Evolutionary conservation across 805 yeast genomes (phyloP), one percentile per base, ranked within the genome.

Genomic region (Nakazawaea molendinolei): DNA sequence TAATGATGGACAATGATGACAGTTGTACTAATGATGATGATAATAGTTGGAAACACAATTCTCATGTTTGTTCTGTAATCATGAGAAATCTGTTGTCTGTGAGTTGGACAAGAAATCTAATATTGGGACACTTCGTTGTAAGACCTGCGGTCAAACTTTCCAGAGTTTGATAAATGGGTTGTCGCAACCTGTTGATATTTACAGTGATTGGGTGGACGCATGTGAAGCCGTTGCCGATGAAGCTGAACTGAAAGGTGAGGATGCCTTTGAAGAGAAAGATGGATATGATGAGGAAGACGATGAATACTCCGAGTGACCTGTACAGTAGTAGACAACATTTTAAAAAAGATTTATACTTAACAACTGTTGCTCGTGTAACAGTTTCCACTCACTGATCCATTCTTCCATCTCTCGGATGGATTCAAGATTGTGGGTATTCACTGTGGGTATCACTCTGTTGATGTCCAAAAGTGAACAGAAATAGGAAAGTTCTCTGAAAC

Each of bases 161-260:
- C 97, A 89, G 56, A 76, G 95, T 4, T 76, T 87, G 31, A 86
- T 89, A 47, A 86, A 86, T 56, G 74, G 86, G 3, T 64, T 82
- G 34, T 76, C 86, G 12, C 95, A 85, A 40, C 95, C 98, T 0
- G 87, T 90, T 28, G 98, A 90, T 60, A 83, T 90, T 12, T 90
- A 90, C 55, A 81, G 95, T 33, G 97, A 90, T 56, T 90, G 98
- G 98, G 86, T 86, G 36, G 98, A 90, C 65, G 97, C 97, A 1
- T 84, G 90, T 60, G 94, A 83, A 50, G 86, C 84, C 23, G 81
- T 84, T 35, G 92, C 90, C 0, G 85, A 82, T 46, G 86, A 80
- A 63, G 71, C 65, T 15, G 65, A 66, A 42, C 58, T 57, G 30
- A 62, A 61, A 8, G 55, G 53, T 24, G 55, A 49, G 17, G 63